Evolutionary conservation across 2,329 filamentous ascomycete species (phyloP).

Genomic region (Blumeria graminis): DNA sequence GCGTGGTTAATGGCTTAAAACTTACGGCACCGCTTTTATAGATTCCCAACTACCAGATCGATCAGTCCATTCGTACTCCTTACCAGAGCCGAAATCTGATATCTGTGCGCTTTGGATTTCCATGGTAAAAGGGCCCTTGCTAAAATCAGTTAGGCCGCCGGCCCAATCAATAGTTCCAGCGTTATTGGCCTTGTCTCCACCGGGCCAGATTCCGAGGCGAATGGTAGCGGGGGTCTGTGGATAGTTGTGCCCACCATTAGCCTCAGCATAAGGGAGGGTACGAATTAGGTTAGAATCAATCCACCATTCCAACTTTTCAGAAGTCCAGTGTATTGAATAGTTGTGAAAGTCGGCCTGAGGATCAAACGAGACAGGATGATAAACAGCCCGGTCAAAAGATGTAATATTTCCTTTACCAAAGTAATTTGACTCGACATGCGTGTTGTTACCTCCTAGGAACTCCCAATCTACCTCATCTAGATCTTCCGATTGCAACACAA

Average conservation of each 20-base stretch:
- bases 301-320: slow-evolving; percentile 38
- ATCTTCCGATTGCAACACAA: slow-evolving; percentile 65
- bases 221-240: slow-evolving; percentile 58
- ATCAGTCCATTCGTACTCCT: slow-evolving; percentile 39
- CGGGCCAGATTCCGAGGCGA: slow-evolving; percentile 41
- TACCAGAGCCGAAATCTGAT: slow-evolving; percentile 32
- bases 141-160: slow-evolving; percentile 43
- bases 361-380: slow-evolving; percentile 27
- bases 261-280: slow-evolving; percentile 34
- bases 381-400: slow-evolving; percentile 43
- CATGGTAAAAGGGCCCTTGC: slow-evolving; percentile 46
- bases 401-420: slow-evolving; percentile 47
- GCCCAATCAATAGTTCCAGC: slow-evolving; percentile 42
- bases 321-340: slow-evolving; percentile 52
- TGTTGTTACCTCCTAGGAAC: slow-evolving; percentile 39
- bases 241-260: slow-evolving; percentile 36
- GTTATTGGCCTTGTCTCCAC: slow-evolving; percentile 30
- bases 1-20: slow-evolving; percentile 4
- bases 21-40: slow-evolving; percentile 32
- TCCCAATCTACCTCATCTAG: slow-evolving; percentile 80
- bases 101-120: slow-evolving; percentile 37
- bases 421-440: slow-evolving; percentile 37
- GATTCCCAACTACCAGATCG: slow-evolving; percentile 35
- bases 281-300: slow-evolving; percentile 45
- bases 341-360: slow-evolving; percentile 38